These are phyloP conservation scores for Paraglomus brasilianum DNA, from an alignment of 192 early-diverging fungal species.

Conservation along the genomic window DNA sequence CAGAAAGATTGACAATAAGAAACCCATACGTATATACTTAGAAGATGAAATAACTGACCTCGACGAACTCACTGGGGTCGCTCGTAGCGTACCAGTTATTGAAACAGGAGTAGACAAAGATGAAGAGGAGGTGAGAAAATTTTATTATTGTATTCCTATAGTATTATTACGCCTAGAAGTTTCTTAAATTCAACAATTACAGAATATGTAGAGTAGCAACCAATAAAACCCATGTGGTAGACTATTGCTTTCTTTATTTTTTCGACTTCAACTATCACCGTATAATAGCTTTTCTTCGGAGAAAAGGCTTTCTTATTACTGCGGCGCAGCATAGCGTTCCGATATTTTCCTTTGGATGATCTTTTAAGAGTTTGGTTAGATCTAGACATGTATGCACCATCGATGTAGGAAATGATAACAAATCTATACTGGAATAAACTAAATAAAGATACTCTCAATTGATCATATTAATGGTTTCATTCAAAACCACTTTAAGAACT, in stretches of 20 bases:
- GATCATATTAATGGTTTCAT: no score
- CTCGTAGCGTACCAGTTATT: slow-evolving; percentile 61
- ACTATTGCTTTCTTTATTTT: slow-evolving; percentile 15
- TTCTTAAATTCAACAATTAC: slow-evolving; percentile 2
- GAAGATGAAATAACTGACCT: slow-evolving; percentile 82
- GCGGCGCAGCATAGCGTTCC: no score
- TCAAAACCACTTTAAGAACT: no score
- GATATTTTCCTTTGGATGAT: no score
- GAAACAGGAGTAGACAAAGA: slow-evolving; percentile 98
- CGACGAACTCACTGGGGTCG: slow-evolving; percentile 64
- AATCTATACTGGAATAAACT: no score
- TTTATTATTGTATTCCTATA: slow-evolving; percentile 24
- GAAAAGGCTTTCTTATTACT: no score
- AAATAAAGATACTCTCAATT: no score
- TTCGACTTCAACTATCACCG: slow-evolving; percentile 26
- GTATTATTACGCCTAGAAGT: not conserved
- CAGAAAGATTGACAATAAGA: slow-evolving; percentile 88
- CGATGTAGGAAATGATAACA: no score
- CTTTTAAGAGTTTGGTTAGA: no score
- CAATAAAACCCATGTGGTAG: slow-evolving; percentile 12
- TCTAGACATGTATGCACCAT: no score
- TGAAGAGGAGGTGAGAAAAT: slow-evolving; percentile 81
- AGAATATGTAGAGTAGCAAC: slow-evolving; percentile 10
- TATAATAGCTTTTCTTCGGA: not conserved
- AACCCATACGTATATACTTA: slow-evolving; percentile 76